A percentile compares a stretch with the other conserved stretches of the same genome.
phyloP scores from a whole-genome alignment of 2,329 filamentous ascomycete genomes.

The Sarocladium oryzae region DNA sequence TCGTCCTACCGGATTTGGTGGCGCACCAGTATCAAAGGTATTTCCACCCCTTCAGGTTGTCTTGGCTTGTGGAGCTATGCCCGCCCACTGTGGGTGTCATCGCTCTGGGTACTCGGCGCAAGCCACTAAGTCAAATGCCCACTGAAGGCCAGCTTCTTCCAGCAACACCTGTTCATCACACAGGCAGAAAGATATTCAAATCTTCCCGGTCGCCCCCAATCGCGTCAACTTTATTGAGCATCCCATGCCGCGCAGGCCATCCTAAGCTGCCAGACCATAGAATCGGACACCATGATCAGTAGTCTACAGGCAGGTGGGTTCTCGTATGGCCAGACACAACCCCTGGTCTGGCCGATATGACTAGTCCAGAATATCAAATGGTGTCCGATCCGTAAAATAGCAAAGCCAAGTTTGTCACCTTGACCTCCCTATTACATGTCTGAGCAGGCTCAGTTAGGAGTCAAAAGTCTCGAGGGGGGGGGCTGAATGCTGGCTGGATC shows the following conservation, averaged over 20 bases:
- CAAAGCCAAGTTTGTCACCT: background rate
- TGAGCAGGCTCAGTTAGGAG: background rate
- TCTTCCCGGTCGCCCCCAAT: background rate
- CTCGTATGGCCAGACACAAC: background rate
- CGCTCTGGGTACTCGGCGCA: constrained; percentile 1
- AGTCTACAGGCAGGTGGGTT: background rate
- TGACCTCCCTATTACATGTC: background rate
- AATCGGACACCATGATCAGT: too few species aligned
- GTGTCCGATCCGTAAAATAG: constrained; percentile 5
- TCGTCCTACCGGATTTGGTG: constrained; percentile 7
- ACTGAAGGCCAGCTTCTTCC: background rate
- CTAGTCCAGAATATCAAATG: constrained; percentile 1
- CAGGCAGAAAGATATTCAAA: background rate
- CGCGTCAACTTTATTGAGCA: background rate
- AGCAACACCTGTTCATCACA: background rate
- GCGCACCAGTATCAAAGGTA: constrained; percentile 9
- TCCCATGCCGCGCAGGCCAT: background rate
- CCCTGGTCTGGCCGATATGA: constrained; percentile 6
- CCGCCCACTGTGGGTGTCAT: constrained; percentile 5
- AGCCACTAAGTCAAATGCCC: background rate
- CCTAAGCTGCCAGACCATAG: background rate
- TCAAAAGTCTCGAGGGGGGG: background rate
- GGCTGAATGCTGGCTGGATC: background rate
- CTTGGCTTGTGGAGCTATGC: constrained; percentile 5
- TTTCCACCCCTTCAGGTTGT: constrained; percentile 4